These are phyloP conservation scores for Vitellaria paradoxa DNA, from an alignment of 179 eudicot genomes.

Conservation along the genomic window DNA sequence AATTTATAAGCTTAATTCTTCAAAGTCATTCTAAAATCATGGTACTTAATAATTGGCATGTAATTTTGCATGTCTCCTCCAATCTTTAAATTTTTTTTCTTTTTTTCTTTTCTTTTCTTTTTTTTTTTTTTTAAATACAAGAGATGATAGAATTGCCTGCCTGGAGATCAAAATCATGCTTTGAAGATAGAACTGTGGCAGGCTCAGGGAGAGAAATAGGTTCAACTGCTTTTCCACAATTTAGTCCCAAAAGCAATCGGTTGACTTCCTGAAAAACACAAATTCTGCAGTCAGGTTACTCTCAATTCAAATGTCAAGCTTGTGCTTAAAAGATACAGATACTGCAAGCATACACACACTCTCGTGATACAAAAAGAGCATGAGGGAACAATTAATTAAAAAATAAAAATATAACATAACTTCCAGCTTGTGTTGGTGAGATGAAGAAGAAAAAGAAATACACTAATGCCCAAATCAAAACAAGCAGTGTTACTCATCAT, in stretches of 20 bases:
- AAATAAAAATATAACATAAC: background rate
- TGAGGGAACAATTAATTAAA: background rate
- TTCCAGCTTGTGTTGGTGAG: background rate
- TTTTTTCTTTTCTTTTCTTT: no score
- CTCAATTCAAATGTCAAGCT: background rate
- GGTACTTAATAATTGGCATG: background rate
- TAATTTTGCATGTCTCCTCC: background rate
- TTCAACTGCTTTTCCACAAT: slow-evolving; percentile 78
- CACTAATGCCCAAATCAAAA: background rate
- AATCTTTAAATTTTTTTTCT: background rate
- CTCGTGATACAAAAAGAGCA: background rate
- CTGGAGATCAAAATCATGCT: slow-evolving; percentile 89
- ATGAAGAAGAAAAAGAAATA: background rate
- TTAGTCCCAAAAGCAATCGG: slow-evolving; percentile 78
- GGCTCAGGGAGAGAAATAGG: slow-evolving; percentile 43
- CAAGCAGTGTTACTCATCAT: background rate
- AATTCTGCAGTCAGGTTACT: background rate
- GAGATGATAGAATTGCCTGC: slow-evolving; percentile 23
- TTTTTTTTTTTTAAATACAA: no score
- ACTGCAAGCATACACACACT: background rate
- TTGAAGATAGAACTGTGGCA: slow-evolving; percentile 51
- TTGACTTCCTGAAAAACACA: slow-evolving; percentile 71
- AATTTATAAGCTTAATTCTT: background rate
- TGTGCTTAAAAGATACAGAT: background rate
- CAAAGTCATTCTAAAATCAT: background rate